Conservation (phyloP, 345 rosid species). For the Lepidium africanum region DNA sequence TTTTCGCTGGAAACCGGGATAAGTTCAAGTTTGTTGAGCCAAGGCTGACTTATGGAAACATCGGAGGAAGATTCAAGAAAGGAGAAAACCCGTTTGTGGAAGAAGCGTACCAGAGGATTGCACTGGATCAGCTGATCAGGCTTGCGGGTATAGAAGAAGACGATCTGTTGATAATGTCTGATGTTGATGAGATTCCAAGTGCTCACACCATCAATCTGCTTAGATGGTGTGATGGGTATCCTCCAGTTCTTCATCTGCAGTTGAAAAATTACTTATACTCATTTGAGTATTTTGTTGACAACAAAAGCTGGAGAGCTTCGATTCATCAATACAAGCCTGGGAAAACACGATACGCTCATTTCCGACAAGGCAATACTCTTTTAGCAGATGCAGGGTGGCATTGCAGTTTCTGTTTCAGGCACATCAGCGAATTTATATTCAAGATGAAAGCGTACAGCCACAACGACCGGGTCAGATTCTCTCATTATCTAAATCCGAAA, state of each 20-base stretch:
- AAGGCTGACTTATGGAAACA: conserved; percentile 77
- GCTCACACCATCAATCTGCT: conserved; percentile 82
- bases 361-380: no score
- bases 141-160: conserved; percentile 86
- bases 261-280: conserved; percentile 78
- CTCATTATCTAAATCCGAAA: no score
- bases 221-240: conserved; percentile 86
- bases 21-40: conserved; percentile 61
- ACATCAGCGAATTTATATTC: no score
- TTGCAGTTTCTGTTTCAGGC: no score
- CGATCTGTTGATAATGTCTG: conserved; percentile 93
- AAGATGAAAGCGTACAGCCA: no score
- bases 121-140: no score
- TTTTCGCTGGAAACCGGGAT: conserved; percentile 46
- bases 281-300: conserved; percentile 56
- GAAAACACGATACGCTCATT: no score
- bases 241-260: conserved; percentile 83
- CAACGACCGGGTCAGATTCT: no score
- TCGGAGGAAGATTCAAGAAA: no score
- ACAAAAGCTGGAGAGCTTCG: conserved; percentile 94
- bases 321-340: conserved; percentile 68
- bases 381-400: no score
- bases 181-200: conserved; percentile 93
- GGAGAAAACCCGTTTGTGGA: no score
- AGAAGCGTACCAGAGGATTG: no score